Conservation (phyloP, 31 red algal genomes). For the Bonnemaisonia californica region DNA sequence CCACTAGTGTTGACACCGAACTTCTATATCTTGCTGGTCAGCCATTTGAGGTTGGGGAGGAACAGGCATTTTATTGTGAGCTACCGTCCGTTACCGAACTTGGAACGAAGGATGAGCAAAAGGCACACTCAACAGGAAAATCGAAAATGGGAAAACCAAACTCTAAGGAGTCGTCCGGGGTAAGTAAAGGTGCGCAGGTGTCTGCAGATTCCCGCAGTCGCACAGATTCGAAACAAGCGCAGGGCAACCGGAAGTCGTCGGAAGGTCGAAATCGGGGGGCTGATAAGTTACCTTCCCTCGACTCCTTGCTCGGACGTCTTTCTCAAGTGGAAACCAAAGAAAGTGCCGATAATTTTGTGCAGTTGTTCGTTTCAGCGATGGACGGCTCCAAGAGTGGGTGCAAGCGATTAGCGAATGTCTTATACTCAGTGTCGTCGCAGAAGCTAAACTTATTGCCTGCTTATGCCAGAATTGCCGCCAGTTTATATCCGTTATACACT, state of each 20-base stretch:
- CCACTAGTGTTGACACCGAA: constrained; percentile 21
- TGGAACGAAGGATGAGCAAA: neutral
- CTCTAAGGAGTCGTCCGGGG: neutral
- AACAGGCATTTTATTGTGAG: constrained; percentile 84
- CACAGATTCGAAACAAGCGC: neutral
- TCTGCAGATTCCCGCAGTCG: neutral
- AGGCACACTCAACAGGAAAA: neutral
- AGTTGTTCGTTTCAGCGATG: constrained; percentile 49
- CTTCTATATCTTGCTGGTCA: constrained; percentile 41
- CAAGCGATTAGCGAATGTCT: constrained; percentile 69
- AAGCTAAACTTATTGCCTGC: constrained; percentile 84
- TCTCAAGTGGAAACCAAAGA: constrained; percentile 66
- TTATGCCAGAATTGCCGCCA: constrained; percentile 74
- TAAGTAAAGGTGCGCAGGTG: neutral
- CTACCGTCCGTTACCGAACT: constrained; percentile 37
- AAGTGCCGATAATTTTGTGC: constrained; percentile 62
- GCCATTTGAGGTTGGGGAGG: constrained; percentile 82
- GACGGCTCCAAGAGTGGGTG: constrained; percentile 51
- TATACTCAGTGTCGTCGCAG: constrained; percentile 65
- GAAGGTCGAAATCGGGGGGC: constrained; percentile 25
- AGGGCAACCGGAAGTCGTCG: neutral
- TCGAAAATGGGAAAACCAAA: neutral
- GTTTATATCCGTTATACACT: constrained; percentile 53
- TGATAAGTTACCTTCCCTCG: constrained; percentile 46
- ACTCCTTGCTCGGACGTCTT: constrained; percentile 54